Conservation (phyloP, 208 protist species). For the Trypanosoma cruzi region DNA sequence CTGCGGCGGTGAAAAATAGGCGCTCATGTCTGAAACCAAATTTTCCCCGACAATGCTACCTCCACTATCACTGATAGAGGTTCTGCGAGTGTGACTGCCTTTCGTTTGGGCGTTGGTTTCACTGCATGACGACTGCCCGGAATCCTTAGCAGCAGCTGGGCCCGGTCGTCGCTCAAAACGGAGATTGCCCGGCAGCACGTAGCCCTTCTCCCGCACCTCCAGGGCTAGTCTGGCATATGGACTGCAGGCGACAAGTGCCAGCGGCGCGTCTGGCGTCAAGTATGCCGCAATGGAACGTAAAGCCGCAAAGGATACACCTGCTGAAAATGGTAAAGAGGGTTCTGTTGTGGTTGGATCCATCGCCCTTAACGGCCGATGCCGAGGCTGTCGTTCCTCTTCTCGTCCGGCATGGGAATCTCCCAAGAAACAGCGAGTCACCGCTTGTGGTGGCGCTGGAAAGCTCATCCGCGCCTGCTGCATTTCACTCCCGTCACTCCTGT, state of each 20-base stretch:
- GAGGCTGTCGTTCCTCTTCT: neutral
- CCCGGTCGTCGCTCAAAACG: conserved; percentile 28
- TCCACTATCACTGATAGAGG: too few relatives aligned
- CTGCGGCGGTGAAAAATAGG: conserved; percentile 5
- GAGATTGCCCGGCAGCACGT: conserved; percentile 41
- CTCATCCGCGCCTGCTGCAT: neutral
- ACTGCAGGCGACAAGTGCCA: conserved; percentile 45
- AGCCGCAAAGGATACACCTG: neutral
- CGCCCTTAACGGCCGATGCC: neutral
- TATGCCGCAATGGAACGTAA: conserved; percentile 1
- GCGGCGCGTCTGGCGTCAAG: conserved; percentile 18
- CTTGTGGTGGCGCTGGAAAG: neutral
- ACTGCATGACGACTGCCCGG: neutral
- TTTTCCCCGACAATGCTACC: neutral
- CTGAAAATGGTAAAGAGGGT: neutral
- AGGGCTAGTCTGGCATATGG: conserved; percentile 34
- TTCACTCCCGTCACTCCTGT: neutral
- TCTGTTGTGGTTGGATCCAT: neutral
- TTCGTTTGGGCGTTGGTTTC: neutral
- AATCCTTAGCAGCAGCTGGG: conserved; percentile 24
- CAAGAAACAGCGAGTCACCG: neutral
- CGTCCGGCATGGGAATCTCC: neutral
- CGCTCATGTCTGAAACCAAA: neutral
- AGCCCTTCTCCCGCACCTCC: conserved; percentile 42
- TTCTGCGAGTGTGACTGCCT: neutral